phyloP scores from a whole-genome alignment of 2,329 filamentous ascomycete genomes.

The Leptographium radiaticola region DNA sequence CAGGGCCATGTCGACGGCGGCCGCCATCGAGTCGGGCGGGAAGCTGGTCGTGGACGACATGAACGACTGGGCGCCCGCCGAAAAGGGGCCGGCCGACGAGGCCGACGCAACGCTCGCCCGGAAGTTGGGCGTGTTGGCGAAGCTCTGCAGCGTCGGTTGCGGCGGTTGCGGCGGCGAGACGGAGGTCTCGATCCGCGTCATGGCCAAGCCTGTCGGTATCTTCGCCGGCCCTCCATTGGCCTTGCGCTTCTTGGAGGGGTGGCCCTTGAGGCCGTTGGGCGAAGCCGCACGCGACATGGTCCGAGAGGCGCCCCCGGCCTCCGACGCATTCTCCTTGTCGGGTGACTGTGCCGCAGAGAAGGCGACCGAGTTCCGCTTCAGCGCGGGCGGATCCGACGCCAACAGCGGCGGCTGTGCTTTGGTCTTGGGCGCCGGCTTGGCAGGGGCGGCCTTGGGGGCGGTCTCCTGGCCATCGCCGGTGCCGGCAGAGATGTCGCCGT shows the following conservation, averaged over 20 bases:
- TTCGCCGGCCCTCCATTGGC: constrained; percentile 51
- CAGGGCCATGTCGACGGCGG: constrained; percentile 12
- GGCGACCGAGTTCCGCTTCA: constrained; percentile 37
- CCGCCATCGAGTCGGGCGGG: constrained; percentile 10
- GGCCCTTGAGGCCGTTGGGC: constrained; percentile 50
- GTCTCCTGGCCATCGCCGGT: constrained; percentile 5
- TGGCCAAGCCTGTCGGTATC: constrained; percentile 59
- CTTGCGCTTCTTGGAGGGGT: constrained; percentile 70
- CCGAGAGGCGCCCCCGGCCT: constrained; percentile 24
- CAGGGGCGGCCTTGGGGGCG: neutral
- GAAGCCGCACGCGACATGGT: constrained; percentile 63
- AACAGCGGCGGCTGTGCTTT: constrained; percentile 27
- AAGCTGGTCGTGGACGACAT: constrained; percentile 18
- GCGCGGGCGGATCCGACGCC: constrained; percentile 46
- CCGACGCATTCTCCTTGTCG: constrained; percentile 18
- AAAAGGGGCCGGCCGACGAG: constrained; percentile 38
- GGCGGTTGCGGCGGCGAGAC: constrained; percentile 14
- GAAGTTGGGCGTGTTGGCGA: constrained; percentile 16
- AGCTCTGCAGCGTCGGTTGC: constrained; percentile 22
- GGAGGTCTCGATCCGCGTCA: constrained; percentile 65
- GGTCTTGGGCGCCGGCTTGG: constrained; percentile 14
- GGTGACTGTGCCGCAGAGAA: constrained; percentile 2
- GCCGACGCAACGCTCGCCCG: constrained; percentile 19
- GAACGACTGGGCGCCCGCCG: constrained; percentile 32
- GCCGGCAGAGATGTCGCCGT: constrained; percentile 5